Evolutionary conservation across 352 stramenopile species (phyloP).

Genomic region (Aphanomyces cochlioides): DNA sequence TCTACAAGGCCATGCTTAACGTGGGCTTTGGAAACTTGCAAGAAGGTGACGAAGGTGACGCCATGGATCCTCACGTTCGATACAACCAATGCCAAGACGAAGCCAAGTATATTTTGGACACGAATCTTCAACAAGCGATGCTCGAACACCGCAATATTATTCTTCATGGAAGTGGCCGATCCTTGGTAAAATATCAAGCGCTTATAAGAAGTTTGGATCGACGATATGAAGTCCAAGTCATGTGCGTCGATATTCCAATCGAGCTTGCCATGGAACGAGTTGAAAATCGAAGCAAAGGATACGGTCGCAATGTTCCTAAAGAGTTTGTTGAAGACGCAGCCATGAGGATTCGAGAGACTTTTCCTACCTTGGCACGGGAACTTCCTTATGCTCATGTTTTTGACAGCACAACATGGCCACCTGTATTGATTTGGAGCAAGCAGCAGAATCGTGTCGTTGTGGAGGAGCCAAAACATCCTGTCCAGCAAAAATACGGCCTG

Average conservation of each 20-base stretch:
- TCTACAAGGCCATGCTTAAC: constrained; percentile 80
- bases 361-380: constrained; percentile 51
- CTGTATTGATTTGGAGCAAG: constrained; percentile 72
- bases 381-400: constrained; percentile 73
- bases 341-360: constrained; percentile 61
- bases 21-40: constrained; percentile 58
- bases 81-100: constrained; percentile 80
- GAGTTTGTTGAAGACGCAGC: constrained; percentile 64
- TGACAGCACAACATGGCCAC: constrained; percentile 55
- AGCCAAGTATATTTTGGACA: constrained; percentile 74
- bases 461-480: constrained; percentile 44
- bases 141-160: constrained; percentile 80
- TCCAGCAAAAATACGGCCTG: constrained; percentile 69
- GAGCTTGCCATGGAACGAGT: constrained; percentile 65
- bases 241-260: constrained; percentile 67
- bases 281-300: constrained; percentile 54
- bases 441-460: constrained; percentile 48
- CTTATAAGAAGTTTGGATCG: constrained; percentile 66
- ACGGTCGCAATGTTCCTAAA: constrained; percentile 60
- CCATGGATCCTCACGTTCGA: constrained; percentile 48
- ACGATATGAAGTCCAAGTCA: constrained; percentile 67
- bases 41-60: constrained; percentile 37
- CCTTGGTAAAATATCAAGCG: constrained; percentile 55
- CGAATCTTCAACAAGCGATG: constrained; percentile 70
- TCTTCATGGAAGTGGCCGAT: constrained; percentile 72